Evolutionary conservation across 257 asterid genomes (phyloP), one percentile per base, ranked within the genome.

Genomic region (Penstemon davidsonii): DNA sequence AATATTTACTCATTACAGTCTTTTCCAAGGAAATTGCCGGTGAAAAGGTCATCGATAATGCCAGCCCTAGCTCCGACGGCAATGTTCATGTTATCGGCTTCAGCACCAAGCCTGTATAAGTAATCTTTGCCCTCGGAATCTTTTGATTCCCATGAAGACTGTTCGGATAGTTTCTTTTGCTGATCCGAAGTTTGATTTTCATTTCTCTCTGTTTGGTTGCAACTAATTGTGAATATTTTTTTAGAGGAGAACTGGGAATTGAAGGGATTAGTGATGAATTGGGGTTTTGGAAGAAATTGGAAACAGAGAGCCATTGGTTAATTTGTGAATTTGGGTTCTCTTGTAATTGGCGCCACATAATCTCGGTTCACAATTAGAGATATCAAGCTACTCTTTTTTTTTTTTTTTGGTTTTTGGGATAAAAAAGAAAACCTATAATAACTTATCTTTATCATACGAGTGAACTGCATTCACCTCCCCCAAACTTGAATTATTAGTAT

Each of bases 51-150:
- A 47, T 92, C 98, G 25, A 92, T 83, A 59, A 92, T 79, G 66
- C 97, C 98, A 56, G 94, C 95, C 79, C 86, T 86, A 81, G 98
- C 96, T 57, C 98, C 98, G 4, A 92, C 96, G 1, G 95, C 89
- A 37, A 90, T 90, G 57, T 92, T 92, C 98, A 90, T 85, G 78
- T 92, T 92, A 11, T 89, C 96, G n/a, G 98, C 95, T 73, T 92
- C 96, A 4, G 92, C 85, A 0, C 98, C 97, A 0, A 92, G 97
- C 75, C 89, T 74, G 81, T 86, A 92, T 37, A 92, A 69, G 81
- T 92, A 92, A 81, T 92, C 98, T 39, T 92, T 90, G 64, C 96
- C 98, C 61, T 86, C 89, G 2, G 89, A 81, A 59, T 92, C 96
- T 72, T 82, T 80, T 0, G 97, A 60, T 72, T 92, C 97, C 98